Evolutionary conservation across 768 basidiomycete genomes (phyloP).

Genomic region (Tulasnella sp.): DNA sequence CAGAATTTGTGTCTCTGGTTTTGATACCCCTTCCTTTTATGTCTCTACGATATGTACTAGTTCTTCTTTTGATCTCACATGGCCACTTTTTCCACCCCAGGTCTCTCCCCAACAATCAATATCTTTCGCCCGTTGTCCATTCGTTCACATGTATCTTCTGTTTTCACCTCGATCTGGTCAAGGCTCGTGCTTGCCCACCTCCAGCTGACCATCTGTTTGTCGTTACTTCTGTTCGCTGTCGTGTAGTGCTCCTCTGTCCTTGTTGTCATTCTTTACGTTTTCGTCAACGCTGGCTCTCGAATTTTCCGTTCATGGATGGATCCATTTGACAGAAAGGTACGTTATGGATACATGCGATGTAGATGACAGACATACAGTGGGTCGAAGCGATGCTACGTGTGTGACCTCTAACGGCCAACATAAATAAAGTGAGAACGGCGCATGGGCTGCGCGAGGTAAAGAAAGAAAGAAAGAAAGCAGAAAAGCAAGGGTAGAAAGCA

Average conservation of each 20-base stretch:
- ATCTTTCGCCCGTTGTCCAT: too few species aligned
- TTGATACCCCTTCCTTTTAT: too few species aligned
- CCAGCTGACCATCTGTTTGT: too few species aligned
- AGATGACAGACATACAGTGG: not conserved
- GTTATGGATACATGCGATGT: not conserved
- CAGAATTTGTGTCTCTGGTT: too few species aligned
- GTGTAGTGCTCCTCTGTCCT: not conserved
- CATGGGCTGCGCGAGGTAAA: not conserved
- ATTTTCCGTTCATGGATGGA: not conserved
- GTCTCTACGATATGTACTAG: not conserved
- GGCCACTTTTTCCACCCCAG: not conserved
- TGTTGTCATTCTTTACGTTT: not conserved
- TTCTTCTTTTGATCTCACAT: not conserved
- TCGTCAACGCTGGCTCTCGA: not conserved
- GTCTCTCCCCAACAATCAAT: too few species aligned
- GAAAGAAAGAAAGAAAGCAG: not conserved
- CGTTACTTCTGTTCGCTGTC: too few species aligned
- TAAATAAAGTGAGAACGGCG: not conserved
- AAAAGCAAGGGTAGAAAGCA: not conserved
- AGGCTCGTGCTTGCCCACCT: too few species aligned
- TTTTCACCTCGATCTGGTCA: too few species aligned
- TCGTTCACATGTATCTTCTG: too few species aligned
- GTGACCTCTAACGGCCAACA: not conserved
- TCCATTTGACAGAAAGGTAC: not conserved
- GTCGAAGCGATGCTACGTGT: not conserved